Percentiles rank a stretch among this genome's conserved stretches.
Conservation (phyloP, 2,329 filamentous ascomycete species). For the Xylariaceae sp. region DNA sequence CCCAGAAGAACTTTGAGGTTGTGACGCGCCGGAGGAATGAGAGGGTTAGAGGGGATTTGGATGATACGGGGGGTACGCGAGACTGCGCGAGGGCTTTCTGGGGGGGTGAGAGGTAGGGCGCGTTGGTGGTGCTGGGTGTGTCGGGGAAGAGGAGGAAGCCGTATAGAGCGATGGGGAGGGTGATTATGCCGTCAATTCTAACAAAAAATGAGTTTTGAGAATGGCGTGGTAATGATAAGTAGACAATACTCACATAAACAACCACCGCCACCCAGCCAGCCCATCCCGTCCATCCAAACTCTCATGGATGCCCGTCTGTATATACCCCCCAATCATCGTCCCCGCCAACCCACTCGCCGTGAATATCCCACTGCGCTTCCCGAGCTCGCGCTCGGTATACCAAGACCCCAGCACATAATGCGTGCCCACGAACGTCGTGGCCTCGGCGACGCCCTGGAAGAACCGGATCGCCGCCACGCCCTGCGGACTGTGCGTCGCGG, state of each 20-base stretch:
- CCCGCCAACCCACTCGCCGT: conserved; percentile 58
- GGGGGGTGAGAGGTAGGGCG: conserved; percentile 43
- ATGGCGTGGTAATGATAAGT: not conserved
- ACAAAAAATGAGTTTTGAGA: not conserved
- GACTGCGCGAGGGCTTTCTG: conserved; percentile 38
- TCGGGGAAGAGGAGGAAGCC: conserved; percentile 54
- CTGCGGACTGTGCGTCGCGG: conserved; percentile 47
- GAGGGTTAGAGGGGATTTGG: conserved; percentile 45
- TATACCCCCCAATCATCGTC: conserved; percentile 61
- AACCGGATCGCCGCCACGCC: conserved; percentile 60
- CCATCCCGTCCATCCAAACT: conserved; percentile 46
- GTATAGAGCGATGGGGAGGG: conserved; percentile 54
- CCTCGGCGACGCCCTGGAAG: conserved; percentile 55
- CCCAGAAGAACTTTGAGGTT: conserved; percentile 62
- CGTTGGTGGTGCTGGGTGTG: conserved; percentile 48
- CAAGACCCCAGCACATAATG: conserved; percentile 61
- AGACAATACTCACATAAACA: conserved; percentile 37
- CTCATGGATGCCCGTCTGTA: conserved; percentile 53
- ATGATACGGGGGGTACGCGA: conserved; percentile 38
- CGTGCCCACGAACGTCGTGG: conserved; percentile 55
- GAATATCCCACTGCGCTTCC: conserved; percentile 61
- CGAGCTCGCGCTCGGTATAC: conserved; percentile 60
- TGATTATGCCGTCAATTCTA: conserved; percentile 52
- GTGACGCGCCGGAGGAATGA: conserved; percentile 55
- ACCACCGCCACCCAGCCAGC: conserved; percentile 55